These are phyloP conservation scores for Misopates orontium DNA, from an alignment of 257 asterid genomes.

Conservation along the genomic window DNA sequence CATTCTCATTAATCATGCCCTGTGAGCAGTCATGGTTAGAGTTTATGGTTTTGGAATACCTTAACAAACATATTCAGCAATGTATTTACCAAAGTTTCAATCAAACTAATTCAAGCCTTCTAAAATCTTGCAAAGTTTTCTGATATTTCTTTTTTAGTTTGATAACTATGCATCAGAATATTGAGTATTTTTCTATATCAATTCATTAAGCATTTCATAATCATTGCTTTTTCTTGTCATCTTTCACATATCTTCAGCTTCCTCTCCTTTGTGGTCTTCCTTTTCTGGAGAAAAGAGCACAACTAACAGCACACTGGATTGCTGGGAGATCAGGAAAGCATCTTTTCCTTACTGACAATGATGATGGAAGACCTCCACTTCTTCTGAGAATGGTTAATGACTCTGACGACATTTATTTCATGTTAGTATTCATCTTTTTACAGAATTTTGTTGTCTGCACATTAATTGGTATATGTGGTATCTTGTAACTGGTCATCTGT, in stretches of 20 bases:
- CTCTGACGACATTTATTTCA: constrained; percentile 64
- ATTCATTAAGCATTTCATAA: constrained; percentile 10
- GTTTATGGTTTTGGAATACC: neutral
- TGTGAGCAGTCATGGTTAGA: neutral
- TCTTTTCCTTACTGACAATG: constrained; percentile 82
- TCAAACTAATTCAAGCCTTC: neutral
- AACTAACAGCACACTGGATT: constrained; percentile 83
- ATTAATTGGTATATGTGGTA: neutral
- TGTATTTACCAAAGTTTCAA: too few relatives aligned
- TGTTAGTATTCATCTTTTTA: constrained; percentile 47
- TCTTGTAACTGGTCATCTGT: constrained; percentile 14
- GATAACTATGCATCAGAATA: neutral
- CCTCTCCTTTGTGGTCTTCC: constrained; percentile 94
- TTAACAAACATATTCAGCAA: neutral
- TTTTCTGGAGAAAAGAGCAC: constrained; percentile 73
- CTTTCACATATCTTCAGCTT: constrained; percentile 44
- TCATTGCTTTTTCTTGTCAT: constrained; percentile 1
- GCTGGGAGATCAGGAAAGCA: constrained; percentile 94
- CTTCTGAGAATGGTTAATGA: constrained; percentile 80
- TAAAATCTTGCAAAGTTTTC: neutral
- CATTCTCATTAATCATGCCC: neutral
- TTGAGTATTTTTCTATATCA: constrained; percentile 4
- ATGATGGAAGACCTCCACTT: constrained; percentile 77
- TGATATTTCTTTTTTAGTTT: neutral
- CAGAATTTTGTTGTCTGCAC: neutral